Evolutionary conservation across 139 green algal genomes (phyloP), one percentile per base, ranked within the genome.

Genomic region (Picochlorum sp.): DNA sequence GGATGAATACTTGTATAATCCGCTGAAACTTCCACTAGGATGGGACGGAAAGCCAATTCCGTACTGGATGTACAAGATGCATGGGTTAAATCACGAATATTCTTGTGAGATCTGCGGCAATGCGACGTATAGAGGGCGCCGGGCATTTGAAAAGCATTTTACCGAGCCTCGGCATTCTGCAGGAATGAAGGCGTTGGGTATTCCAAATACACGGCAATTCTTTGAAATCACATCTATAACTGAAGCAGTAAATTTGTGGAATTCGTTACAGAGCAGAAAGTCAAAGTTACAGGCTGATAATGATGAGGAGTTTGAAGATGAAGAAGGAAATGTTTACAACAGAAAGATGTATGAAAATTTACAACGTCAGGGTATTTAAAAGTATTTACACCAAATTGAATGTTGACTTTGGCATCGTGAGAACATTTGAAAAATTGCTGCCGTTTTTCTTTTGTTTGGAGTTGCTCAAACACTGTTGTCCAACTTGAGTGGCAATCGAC

Each of bases 61-160:
- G 23, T 98, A 97, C 78, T 99, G 94, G 94, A 88, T 99, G 26
- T 99, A 98, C 84, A 98, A 98, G 81, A 82, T 99, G 70, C 94
- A 99, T 68, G 94, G 94, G 9, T 79, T 99, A 20, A 96, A 97
- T 68, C 50, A 75, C 62, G 88, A 96, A 74, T 96, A 90, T 69
- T 84, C 86, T 62, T 99, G 94, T 71, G 94, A 99, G 79, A 98
- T 99, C 55, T 99, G 94, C 69, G 94, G 94, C 49, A 87, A 90
- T 66, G 83, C 87, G 44, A 90, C 62, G 52, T 98, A 96, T 75
- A 94, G 87, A 84, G 92, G 92, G 23, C 85, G 94, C 26, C 74
- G 94, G 9, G 94, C 89, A 18, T 99, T 92, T 74, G 94, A 99
- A 82, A 81, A 82, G 34, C 94, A 99, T 80, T 99, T 99, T 85